phyloP scores from a whole-genome alignment of 208 protist genomes.

The Acanthamoeba healyi region DNA sequence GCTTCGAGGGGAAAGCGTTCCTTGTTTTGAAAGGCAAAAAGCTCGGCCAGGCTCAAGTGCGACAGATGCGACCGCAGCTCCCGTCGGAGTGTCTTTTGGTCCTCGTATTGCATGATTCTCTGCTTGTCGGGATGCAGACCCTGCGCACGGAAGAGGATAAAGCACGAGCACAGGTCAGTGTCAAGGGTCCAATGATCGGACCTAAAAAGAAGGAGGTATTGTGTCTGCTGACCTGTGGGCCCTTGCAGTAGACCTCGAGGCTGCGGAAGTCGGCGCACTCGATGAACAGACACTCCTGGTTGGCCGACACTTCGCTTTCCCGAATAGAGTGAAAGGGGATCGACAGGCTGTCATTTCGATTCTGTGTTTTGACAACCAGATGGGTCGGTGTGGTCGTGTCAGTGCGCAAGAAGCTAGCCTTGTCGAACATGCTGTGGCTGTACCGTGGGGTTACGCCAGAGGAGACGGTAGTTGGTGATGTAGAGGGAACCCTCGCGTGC shows the following conservation, averaged over 20 bases:
- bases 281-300: constrained; percentile 35
- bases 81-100: constrained; percentile 35
- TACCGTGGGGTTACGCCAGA: constrained; percentile 66
- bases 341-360: constrained; percentile 18
- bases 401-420: too few relatives aligned
- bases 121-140: constrained; percentile 3
- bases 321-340: constrained; percentile 17
- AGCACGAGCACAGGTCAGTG: background rate
- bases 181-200: background rate
- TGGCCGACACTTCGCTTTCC: constrained; percentile 15
- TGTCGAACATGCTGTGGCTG: background rate
- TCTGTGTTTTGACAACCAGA: background rate
- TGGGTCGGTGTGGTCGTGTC: background rate
- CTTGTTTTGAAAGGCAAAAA: constrained; percentile 70
- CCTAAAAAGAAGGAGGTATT: too few relatives aligned
- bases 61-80: constrained; percentile 39
- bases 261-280: constrained; percentile 41
- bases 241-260: constrained; percentile 67
- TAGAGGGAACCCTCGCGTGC: constrained; percentile 52
- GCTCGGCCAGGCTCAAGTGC: background rate
- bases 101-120: constrained; percentile 17
- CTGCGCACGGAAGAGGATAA: background rate
- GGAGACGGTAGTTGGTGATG: constrained; percentile 68
- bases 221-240: background rate
- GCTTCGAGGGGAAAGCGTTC: constrained; percentile 47